Base-by-base conservation (phyloP, 306 rosid genomes). In the Canavalia ensiformis region DNA sequence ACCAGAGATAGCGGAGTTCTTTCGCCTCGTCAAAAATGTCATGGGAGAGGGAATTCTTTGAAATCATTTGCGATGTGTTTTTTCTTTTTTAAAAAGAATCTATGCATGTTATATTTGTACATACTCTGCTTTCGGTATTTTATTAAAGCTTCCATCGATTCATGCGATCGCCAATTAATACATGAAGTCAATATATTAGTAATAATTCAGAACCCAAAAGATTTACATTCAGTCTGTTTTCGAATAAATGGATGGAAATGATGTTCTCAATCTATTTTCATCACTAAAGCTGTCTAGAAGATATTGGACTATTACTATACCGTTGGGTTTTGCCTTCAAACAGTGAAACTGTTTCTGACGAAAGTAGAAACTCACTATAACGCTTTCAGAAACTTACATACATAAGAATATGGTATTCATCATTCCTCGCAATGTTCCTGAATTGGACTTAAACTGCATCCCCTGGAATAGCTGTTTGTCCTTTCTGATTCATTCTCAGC, bases 371-470 rank as follows among this genome's bases (percentile, higher is more conserved):
- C 46, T 57, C 6, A 58, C 31, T 29, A 7, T 10, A 44, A 74
- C 4, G 39, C 29, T 37, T 35, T 58, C 29, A 42, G 13, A 74
- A 57, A 55, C 39, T 39, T 60, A 45, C 59, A 60, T 2, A 45
- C 59, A 60, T 2, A 28, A 5, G 34, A 11, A 28, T 11, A 28
- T 12, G 8, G 29, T 59, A 6, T 42, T 8, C 6, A 33, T 51
- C 60, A 58, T 35, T 76, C 66, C n/a, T 44, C 69, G 10, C 7
- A 47, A 7, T 67, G 70, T 52, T 84, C 84, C 63, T 50, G 81
- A 82, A 88, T 85, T 55, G 85, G 54, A 49, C 74, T 82, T 31
- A 82, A 79, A 59, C 31, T 35, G 37, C 47, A 51, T 2, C 57
- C 78, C 8, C 42, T 35, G 49, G 66, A 76, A 75, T 78, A 56